A percentile compares a stretch with the other conserved stretches of the same genome.
Conservation (phyloP, 345 rosid species). For the Rhodomyrtus tomentosa region DNA sequence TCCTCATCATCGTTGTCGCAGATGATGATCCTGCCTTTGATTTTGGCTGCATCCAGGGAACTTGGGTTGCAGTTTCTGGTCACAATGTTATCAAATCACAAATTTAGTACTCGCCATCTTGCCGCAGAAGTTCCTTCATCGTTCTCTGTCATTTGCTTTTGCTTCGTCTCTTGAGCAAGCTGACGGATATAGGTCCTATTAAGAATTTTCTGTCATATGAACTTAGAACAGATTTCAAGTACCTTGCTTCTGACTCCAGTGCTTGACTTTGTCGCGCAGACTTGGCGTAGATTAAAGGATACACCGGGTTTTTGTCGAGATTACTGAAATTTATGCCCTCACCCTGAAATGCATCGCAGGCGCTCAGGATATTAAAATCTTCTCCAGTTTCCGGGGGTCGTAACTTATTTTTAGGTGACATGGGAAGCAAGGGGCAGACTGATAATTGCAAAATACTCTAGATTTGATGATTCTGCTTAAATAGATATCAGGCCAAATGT, state of each 20-base stretch:
- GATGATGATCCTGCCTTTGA: constrained; percentile 62
- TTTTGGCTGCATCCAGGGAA: constrained; percentile 28
- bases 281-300: constrained; percentile 46
- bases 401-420: neutral
- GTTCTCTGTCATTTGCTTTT: neutral
- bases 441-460: neutral
- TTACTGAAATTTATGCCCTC: constrained; percentile 59
- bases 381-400: neutral
- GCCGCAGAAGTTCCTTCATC: neutral
- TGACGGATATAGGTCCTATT: neutral
- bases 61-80: constrained; percentile 39
- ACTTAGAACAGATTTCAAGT: neutral
- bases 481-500: neutral
- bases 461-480: neutral
- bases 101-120: neutral
- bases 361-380: neutral
- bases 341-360: constrained; percentile 31
- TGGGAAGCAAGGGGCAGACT: neutral
- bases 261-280: constrained; percentile 25
- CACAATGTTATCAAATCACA: neutral
- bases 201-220: neutral
- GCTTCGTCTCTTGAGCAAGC: neutral
- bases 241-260: constrained; percentile 46
- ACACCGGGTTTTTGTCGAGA: constrained; percentile 31
- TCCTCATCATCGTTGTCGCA: constrained; percentile 29